Percentiles rank a stretch among this genome's conserved stretches.
These are phyloP conservation scores for Chaetomium strumarium DNA, from an alignment of 2,329 filamentous ascomycete genomes.

Conservation along the genomic window DNA sequence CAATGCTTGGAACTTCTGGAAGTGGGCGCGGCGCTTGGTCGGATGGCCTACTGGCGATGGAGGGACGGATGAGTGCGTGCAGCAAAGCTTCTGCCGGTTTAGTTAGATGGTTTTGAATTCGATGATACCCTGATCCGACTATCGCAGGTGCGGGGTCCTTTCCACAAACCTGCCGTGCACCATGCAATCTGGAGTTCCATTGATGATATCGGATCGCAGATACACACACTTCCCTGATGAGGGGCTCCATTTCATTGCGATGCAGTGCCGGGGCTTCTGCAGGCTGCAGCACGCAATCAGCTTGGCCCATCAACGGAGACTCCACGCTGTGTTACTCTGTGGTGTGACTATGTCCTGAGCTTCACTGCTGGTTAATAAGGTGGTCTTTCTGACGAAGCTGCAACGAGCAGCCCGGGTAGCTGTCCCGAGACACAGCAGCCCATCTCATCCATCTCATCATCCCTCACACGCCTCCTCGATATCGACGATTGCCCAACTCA, in stretches of 20 bases:
- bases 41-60: neutral
- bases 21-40: slow-evolving; percentile 4
- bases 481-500: neutral
- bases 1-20: too few relatives aligned
- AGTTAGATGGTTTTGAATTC: slow-evolving; percentile 3
- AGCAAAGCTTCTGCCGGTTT: neutral
- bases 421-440: slow-evolving; percentile 12
- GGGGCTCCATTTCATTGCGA: too few relatives aligned
- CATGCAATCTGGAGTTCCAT: neutral
- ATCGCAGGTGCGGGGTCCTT: neutral
- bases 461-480: neutral
- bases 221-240: too few relatives aligned
- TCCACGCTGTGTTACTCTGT: too few relatives aligned
- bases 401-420: slow-evolving; percentile 7
- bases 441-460: neutral
- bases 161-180: neutral
- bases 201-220: too few relatives aligned
- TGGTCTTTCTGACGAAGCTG: neutral
- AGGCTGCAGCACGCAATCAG: neutral
- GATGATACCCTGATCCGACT: slow-evolving; percentile 12
- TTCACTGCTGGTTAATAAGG: neutral
- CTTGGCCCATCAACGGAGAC: too few relatives aligned
- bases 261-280: too few relatives aligned
- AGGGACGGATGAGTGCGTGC: neutral
- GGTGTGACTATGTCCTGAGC: neutral